Base-by-base conservation (phyloP, 768 basidiomycete genomes). In the Panus rudis region DNA sequence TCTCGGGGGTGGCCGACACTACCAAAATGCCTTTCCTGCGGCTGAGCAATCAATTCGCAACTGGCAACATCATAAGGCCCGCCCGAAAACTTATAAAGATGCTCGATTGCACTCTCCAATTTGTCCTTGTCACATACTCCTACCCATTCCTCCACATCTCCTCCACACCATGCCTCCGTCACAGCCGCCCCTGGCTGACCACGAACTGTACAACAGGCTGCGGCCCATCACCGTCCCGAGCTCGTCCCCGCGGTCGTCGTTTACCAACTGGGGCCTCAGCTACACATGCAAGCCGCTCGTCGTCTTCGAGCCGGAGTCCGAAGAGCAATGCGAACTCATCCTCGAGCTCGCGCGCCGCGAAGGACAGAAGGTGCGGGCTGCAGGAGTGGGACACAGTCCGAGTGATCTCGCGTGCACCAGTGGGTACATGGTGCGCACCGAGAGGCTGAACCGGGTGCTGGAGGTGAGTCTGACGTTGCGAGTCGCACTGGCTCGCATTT, bases 351-450 rank as follows among this genome's bases (percentile, higher is more conserved):
- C 92, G 0, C 70, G 81, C 14, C 69, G 84, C 32, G 79, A 92
- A 57, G 66, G 73, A 13, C 79, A 75, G 57, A 69, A 74, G 17
- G 70, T 98, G 25, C 79, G 92, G 43, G 85, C 88, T 1, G 84
- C 81, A 11, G 96, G 92, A 11, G 80, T 90, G 13, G 94, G 93
- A 2, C 93, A 97, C 65, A 88, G 85, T 45, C 94, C 94, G 19
- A 87, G 83, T 57, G 94, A 99, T 66, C 71, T 98, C 39, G 87
- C 90, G 0, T 97, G 92, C 64, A 96, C 92, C 0, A 74, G 68
- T 40, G 89, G 81, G 10, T 92, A 78, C 66, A 85, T 97, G 80
- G 64, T 98, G 44, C 73, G 84, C 41, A 87, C 87, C 46, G 79
- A 79, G 32, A 77, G 74, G 54, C 63, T 97, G 42, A 73, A 84